Base-by-base conservation (phyloP, 2,329 filamentous ascomycete genomes). In the Conoideocrella luteorostrata region DNA sequence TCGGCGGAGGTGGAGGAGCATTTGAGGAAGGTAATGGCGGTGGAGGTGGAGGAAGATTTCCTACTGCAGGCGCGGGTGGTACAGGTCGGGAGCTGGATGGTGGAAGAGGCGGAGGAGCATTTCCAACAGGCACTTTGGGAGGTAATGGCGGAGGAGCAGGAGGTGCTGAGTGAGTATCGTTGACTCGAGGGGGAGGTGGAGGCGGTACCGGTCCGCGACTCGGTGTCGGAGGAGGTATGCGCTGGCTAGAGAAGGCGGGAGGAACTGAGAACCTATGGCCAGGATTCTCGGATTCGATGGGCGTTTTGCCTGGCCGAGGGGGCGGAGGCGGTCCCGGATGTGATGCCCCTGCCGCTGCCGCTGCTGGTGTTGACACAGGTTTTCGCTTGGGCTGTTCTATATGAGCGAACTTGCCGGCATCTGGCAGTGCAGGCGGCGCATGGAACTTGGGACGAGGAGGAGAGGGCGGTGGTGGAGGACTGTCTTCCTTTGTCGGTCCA, bases 331-430 rank as follows among this genome's bases (percentile, higher is more conserved):
- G 62, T 7, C 60, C 61, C 2, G 60, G 54, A 17, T 47, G 39
- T 13, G 39, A 39, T 26, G 17, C 30, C 17, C 33, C 9, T 26
- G 28, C 37, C 23, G 34, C 23, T 17, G 32, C 5, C 11, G 38
- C 7, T 7, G 43, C 30, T 33, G 44, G 17, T 10, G 35, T 50
- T 7, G 61, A 45, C 3, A 48, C 29, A 10, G 54, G 51, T 28
- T 57, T 47, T 22, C 59, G 55, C 32, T 54, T 56, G 12, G 56
- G 52, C 22, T 57, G 53, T 21, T 61, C 70, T 54, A 62, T 75
- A 66, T 82, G 74, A 4, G 85, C 88, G 59, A 80, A 93, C 64
- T 88, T 95, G 29, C 93, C 93, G 46, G 93, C 93, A 62, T 95
- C 90, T 44, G 88, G 80, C 47, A 97, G 67, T 3, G 91, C 87